Conservation (phyloP, 2,329 filamentous ascomycete genomes). For the Endoconidiophora polonica region DNA sequence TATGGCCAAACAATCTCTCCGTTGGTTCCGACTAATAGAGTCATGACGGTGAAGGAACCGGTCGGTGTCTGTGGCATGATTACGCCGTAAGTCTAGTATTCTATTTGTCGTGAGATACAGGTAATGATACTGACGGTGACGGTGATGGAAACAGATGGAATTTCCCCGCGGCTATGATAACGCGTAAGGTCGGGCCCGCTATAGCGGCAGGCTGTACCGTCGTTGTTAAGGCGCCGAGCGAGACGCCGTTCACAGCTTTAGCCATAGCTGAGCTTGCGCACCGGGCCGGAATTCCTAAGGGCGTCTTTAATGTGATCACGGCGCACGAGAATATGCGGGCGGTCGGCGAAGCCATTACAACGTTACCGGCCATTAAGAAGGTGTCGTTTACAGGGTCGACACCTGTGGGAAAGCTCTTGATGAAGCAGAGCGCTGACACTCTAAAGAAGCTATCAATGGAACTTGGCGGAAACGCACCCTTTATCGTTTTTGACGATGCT, state of each 20-base stretch:
- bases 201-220: conserved; percentile 92
- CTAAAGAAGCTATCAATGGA: conserved; percentile 77
- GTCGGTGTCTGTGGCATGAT: conserved; percentile 72
- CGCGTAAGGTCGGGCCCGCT: conserved; percentile 52
- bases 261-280: conserved; percentile 74
- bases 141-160: conserved; percentile 45
- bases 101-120: background rate
- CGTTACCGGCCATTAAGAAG: conserved; percentile 60
- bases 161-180: conserved; percentile 66
- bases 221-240: conserved; percentile 76
- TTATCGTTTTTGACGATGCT: conserved; percentile 93
- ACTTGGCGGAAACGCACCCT: conserved; percentile 85
- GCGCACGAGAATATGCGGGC: conserved; percentile 61
- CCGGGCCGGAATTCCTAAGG: conserved; percentile 75
- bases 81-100: conserved; percentile 37
- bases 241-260: conserved; percentile 82
- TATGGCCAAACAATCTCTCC: conserved; percentile 64
- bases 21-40: conserved; percentile 52
- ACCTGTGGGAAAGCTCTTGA: conserved; percentile 53
- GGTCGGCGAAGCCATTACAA: conserved; percentile 59
- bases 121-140: background rate
- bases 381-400: conserved; percentile 85
- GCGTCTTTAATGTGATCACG: conserved; percentile 81
- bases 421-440: conserved; percentile 74
- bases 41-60: conserved; percentile 67